Base-by-base conservation (phyloP, 164 flowering plant species). In the Liriodendron chinense region DNA sequence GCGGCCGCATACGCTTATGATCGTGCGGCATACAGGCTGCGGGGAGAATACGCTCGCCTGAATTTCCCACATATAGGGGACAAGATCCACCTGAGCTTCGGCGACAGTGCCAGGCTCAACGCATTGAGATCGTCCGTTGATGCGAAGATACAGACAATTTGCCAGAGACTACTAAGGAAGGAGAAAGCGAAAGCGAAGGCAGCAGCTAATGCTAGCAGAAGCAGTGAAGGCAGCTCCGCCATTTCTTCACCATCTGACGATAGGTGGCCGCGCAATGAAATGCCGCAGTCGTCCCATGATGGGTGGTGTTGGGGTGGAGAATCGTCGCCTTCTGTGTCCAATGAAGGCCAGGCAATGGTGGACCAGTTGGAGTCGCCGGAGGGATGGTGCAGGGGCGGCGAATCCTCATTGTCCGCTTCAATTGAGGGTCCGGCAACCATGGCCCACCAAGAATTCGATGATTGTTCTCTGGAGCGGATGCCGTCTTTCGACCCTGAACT, bases 1-100 rank as follows among this genome's bases (percentile, higher is more conserved):
- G 89, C 91, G 9, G 99, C 99, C 0, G 99, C 99, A 7, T 92
- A 87, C 71, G 99, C 98, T 12, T 96, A 96, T 68, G 99, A 96
- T 47, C 77, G 94, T 1, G 99, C 99, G 0, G 98, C 99, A 9
- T 92, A 91, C 75, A 96, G 91, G 82, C 89, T 96, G 2, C 81
- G 99, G 14, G 96, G 97, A 0, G 95, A 96, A 23, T 94, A 94
- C 61, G 98, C 99, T 0, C 83, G 96, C 14, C 72, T 96, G 77
- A 96, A 96, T 75, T 96, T 96, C 70, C 98, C 98, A 0, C 86
- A 91, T 69, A 78, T 88, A 1, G 79, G 80, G 59, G 97, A 92
- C 56, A 85, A 87, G 1, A 76, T 76, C 3, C 75, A 78, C 73
- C 28, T 88, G 24, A 92, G 94, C 13, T 71, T 89, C 20, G 83